Evolutionary conservation across 805 yeast species (phyloP), one percentile per base, ranked within the genome.

Genomic region (Kuraishia molischiana): DNA sequence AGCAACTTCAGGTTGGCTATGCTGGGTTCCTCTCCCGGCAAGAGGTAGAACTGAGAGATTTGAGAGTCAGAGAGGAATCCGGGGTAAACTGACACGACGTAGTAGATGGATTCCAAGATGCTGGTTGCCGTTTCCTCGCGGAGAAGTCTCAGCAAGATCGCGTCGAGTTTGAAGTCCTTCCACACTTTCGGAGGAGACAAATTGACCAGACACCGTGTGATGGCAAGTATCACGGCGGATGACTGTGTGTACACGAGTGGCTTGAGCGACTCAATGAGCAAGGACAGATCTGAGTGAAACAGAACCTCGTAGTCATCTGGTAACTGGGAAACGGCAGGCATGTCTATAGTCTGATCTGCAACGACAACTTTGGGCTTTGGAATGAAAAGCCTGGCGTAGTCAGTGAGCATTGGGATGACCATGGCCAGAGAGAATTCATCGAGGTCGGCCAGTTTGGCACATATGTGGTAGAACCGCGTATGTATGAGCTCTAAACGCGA

Each of bases 341-440:
- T 24, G 15, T 22, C 30, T 17, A 34, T 18, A 8, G 17, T 17
- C 10, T 31, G 8, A 5, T 31, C 13, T 31, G 17, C 10, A 8
- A 15, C 30, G 18, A n/a, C 29, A 15, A 15, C 22, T 11, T 57
- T 59, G 2, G 92, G 84, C 36, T 67, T 61, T 3, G 77, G 70
- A 28, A 87, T 51, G 51, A 67, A 87, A 5, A 57, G 47, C 38
- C 87, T 69, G 24, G 76, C 64, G 54, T 92, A 92, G 37, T 74
- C 73, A 0, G 79, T 71, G 36, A 89, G 61, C 4, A 84, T 46
- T 35, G 83, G 84, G 17, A 85, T 59, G 13, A 78, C 54, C 9
- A 63, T 51, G 0, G 69, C 55, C 49, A 83, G 87, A 6, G 85
- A 60, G 82, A 87, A 85, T 38, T 79, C 80, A 41, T 87, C 95